phyloP scores from a whole-genome alignment of 192 early-diverging fungal genomes.

The Blastocladiella britannica region DNA sequence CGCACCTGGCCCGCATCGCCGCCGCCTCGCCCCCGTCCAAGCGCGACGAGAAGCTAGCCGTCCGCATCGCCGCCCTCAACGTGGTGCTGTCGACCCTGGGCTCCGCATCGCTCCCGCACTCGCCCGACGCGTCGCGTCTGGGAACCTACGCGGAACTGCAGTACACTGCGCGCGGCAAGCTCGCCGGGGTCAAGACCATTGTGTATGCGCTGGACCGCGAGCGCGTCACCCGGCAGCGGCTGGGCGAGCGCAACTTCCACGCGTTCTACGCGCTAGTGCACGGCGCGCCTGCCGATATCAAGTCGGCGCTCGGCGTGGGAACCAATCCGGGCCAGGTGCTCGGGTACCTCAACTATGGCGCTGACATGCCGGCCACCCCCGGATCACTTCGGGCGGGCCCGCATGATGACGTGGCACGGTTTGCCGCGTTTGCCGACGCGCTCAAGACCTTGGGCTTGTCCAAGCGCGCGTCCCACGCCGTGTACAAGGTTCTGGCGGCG shows the following conservation, averaged over 20 bases:
- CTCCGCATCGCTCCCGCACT: constrained; percentile 35
- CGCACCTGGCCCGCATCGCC: constrained; percentile 57
- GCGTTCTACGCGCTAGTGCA: constrained; percentile 67
- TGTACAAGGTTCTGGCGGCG: constrained; percentile 69
- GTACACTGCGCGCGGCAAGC: constrained; percentile 61
- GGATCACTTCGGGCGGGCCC: constrained; percentile 15
- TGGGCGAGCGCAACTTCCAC: constrained; percentile 40
- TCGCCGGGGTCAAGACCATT: constrained; percentile 59
- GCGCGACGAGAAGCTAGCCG: constrained; percentile 50
- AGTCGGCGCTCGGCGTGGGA: constrained; percentile 33
- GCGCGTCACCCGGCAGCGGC: constrained; percentile 33
- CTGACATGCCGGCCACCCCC: not conserved
- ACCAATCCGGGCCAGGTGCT: constrained; percentile 9
- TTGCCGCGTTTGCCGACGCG: constrained; percentile 40
- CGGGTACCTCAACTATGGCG: constrained; percentile 5
- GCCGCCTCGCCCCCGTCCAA: constrained; percentile 49
- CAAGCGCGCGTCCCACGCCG: constrained; percentile 41
- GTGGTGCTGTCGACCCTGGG: constrained; percentile 64
- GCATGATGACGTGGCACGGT: constrained; percentile 29
- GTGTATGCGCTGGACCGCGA: constrained; percentile 43
- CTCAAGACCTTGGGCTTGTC: constrained; percentile 40
- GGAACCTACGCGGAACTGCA: constrained; percentile 76
- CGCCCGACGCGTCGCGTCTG: constrained; percentile 46
- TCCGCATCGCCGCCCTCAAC: constrained; percentile 43
- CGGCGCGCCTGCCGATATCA: constrained; percentile 56